A percentile compares a stretch with the other conserved stretches of the same genome.
Conservation (phyloP, 2,329 filamentous ascomycete species). For the Chalaropsis thielavioides region DNA sequence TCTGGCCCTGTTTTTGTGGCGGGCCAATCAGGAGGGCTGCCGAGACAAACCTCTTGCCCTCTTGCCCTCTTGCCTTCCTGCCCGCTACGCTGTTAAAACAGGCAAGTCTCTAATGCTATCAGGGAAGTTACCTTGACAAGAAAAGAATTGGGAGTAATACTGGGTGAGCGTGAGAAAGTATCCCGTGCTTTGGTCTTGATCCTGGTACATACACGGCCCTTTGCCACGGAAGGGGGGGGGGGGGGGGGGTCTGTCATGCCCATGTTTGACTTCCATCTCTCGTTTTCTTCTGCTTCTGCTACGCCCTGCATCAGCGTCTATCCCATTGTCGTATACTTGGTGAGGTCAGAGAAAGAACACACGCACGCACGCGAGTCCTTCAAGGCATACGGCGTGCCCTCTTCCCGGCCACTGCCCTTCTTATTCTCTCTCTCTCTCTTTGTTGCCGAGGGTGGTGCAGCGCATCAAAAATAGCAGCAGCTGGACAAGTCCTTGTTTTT, state of each 20-base stretch:
- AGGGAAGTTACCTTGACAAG: background rate
- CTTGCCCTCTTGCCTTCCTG: background rate
- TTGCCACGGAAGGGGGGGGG: background rate
- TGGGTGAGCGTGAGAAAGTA: background rate
- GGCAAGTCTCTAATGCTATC: background rate
- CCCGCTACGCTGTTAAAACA: background rate
- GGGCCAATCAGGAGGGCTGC: conserved; percentile 2
- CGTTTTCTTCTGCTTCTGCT: background rate
- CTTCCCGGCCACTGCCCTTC: background rate
- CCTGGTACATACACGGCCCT: background rate
- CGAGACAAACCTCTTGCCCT: background rate
- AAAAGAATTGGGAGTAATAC: background rate
- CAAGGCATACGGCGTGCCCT: background rate
- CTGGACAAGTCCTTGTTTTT: background rate
- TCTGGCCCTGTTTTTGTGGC: background rate
- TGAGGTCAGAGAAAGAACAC: background rate
- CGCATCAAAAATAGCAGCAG: conserved; percentile 2
- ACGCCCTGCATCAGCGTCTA: background rate
- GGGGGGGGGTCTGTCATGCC: background rate
- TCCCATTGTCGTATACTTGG: background rate
- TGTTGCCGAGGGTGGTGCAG: background rate
- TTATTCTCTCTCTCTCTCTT: background rate
- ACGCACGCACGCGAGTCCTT: background rate
- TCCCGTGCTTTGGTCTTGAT: background rate
- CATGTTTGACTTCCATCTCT: background rate